Base-by-base conservation (phyloP, 768 basidiomycete species). In the Dentipellis sp. region DNA sequence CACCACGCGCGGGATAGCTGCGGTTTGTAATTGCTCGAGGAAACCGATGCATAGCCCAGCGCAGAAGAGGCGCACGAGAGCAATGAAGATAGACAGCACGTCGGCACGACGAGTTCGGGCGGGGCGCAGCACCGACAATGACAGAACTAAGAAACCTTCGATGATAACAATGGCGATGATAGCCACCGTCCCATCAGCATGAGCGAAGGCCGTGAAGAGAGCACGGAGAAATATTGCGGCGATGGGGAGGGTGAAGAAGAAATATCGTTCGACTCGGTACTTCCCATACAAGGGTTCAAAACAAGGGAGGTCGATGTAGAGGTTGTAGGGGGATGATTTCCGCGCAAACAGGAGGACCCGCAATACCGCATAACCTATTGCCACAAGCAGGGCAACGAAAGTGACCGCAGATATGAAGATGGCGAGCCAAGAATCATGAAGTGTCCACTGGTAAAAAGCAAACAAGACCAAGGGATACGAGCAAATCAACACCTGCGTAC, bases 371-470 rank as follows among this genome's bases (percentile, higher is more conserved):
- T 79, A 76, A 21, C 74, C 62, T 42, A 92, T 71, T 57, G 76
- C 64, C 10, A 72, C 69, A 35, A 78, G 47, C 35, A 88, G 69
- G 48, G 68, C 70, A 48, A 88, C 63, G 66, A 94, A 72, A 10
- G 78, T 68, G 56, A 94, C 64, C 57, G 87, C 86, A 2, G 93
- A 88, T 40, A 97, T 75, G 37, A 95, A 73, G 62, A 84, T 78
- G 0, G 92, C 80, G 2, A 95, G 75, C 86, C 91, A 92, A 0
- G 93, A 94, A 69, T 97, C 93, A 57, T 80, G 73, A 59, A 94
- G 74, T 0, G 88, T 90, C 91, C 94, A 97, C 68, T 97, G 94
- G 68, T 86, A 93, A 65, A 97, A 80, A 8, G 81, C 75, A 62
- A 97, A 91, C 59, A 88, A 80, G 59, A 83, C 69, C 57, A 92